Conservation (phyloP, 2,329 filamentous ascomycete genomes). For the Botryotinia calthae region DNA sequence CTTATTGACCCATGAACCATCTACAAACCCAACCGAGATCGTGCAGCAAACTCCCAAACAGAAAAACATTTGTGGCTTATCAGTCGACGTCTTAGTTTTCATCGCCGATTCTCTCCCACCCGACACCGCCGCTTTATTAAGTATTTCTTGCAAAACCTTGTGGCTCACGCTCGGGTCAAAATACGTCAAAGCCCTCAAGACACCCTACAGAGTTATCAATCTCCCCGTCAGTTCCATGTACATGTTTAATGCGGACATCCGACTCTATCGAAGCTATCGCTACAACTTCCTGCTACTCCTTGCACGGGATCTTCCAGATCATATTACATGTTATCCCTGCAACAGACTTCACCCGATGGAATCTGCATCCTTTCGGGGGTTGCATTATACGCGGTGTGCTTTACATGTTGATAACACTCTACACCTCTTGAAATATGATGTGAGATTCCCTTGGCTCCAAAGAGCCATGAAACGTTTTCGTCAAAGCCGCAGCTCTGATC, state of each 20-base stretch:
- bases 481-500: background rate
- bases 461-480: background rate
- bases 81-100: slow-evolving; percentile 19
- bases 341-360: background rate
- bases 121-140: slow-evolving; percentile 23
- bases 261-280: background rate
- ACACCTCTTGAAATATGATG: too few relatives aligned
- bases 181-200: slow-evolving; percentile 10
- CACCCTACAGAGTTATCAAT: background rate
- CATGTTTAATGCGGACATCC: background rate
- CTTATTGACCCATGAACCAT: background rate
- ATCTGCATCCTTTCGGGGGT: background rate
- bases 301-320: background rate
- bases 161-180: slow-evolving; percentile 15
- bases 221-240: background rate
- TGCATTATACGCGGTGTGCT: background rate
- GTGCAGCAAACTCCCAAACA: slow-evolving; percentile 5
- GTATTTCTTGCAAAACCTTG: slow-evolving; percentile 23
- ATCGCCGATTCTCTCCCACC: slow-evolving; percentile 23
- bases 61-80: slow-evolving; percentile 14
- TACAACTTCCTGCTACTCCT: background rate
- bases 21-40: background rate
- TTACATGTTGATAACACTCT: background rate
- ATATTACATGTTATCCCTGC: background rate
- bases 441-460: background rate